Percentiles rank a stretch among this genome's conserved stretches.
phyloP scores from a whole-genome alignment of 352 stramenopile species.

The Phytophthora rubi region DNA sequence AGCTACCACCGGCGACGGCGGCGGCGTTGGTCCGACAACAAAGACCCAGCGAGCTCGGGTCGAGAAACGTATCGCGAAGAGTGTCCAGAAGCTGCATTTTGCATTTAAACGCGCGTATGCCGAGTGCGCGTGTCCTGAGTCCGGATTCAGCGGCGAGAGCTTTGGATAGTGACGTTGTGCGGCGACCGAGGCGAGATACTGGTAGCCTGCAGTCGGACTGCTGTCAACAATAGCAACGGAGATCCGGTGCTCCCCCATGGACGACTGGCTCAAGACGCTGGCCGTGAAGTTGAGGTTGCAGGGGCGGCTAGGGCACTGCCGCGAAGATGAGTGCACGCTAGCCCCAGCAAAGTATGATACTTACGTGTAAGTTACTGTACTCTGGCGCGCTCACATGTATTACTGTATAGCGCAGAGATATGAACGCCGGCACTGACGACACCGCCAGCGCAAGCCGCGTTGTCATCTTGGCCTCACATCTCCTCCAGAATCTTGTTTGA shows the following conservation, averaged over 20 bases:
- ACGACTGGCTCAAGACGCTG: neutral
- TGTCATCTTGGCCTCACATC: neutral
- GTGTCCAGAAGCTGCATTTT: constrained; percentile 22
- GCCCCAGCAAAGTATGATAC: neutral
- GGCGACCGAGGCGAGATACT: neutral
- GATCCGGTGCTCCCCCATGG: constrained; percentile 1
- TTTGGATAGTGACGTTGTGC: constrained; percentile 14
- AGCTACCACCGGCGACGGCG: neutral
- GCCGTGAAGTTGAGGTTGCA: constrained; percentile 9
- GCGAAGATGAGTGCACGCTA: neutral
- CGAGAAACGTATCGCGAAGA: constrained; percentile 25
- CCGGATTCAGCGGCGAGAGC: constrained; percentile 15
- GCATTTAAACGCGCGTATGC: constrained; percentile 7
- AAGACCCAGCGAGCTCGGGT: constrained; percentile 18
- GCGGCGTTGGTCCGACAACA: constrained; percentile 10
- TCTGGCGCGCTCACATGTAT: constrained; percentile 1
- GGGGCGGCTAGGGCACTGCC: neutral
- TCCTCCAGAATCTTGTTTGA: constrained; percentile 4
- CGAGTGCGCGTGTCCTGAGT: constrained; percentile 7
- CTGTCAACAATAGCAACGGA: constrained; percentile 24
- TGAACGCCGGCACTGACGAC: constrained; percentile 2
- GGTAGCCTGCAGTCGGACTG: neutral
- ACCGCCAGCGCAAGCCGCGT: neutral
- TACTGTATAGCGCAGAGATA: neutral
- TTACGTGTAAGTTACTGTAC: neutral